Percentiles rank a stretch among this genome's conserved stretches.
Conservation (phyloP, 768 basidiomycete species). For the Phylloporus arenicola region DNA sequence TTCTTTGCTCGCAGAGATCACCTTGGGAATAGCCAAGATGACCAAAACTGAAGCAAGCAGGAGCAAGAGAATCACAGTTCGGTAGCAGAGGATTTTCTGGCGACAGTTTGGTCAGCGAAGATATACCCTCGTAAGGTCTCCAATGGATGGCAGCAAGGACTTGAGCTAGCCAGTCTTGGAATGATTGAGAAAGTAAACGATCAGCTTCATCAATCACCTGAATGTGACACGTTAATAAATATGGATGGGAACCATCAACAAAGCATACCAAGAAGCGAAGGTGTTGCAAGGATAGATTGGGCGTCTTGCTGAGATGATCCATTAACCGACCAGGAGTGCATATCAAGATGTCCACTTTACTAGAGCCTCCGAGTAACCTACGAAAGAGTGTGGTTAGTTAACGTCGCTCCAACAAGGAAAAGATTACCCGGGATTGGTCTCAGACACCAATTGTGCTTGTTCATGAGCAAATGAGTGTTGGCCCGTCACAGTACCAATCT, state of each 20-base stretch:
- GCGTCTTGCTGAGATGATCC: conserved; percentile 85
- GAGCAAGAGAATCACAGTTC: conserved; percentile 48
- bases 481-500: conserved; percentile 82
- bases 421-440: conserved; percentile 48
- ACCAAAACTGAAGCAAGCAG: conserved; percentile 42
- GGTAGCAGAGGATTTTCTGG: conserved; percentile 3
- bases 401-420: not conserved
- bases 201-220: conserved; percentile 98
- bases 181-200: conserved; percentile 88
- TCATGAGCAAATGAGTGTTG: conserved; percentile 94
- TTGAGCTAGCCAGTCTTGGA: conserved; percentile 90
- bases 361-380: conserved; percentile 79
- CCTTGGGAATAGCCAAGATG: conserved; percentile 29
- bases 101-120: conserved; percentile 1
- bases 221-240: not conserved
- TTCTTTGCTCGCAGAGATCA: conserved; percentile 53
- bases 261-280: conserved; percentile 83
- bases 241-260: not conserved
- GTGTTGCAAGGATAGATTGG: conserved; percentile 89
- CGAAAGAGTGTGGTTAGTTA: not conserved
- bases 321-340: conserved; percentile 95
- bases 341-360: conserved; percentile 89
- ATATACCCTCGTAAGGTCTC: conserved; percentile 17
- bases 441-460: conserved; percentile 71
- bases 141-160: conserved; percentile 71